phyloP scores from a whole-genome alignment of 2,329 filamentous ascomycete genomes.

The Ophiocordyceps camponoti-floridani region DNA sequence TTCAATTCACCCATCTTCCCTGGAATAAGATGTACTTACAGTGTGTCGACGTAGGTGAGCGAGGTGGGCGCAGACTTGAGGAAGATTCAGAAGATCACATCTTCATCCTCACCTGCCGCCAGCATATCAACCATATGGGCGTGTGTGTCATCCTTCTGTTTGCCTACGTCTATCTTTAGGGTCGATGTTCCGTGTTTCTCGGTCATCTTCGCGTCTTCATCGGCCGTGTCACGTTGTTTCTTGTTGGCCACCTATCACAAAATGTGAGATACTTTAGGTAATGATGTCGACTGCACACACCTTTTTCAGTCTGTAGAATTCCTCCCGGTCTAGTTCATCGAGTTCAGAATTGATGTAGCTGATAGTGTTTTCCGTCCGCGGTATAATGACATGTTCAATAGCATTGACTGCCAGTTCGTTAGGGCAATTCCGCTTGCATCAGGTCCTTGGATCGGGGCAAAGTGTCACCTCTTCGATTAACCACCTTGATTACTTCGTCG shows the following conservation, averaged over 20 bases:
- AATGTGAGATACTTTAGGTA: no score
- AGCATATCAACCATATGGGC: conserved; percentile 43
- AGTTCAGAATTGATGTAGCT: conserved; percentile 99
- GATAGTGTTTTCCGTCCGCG: conserved; percentile 97
- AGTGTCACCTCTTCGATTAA: conserved; percentile 66
- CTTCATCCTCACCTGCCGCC: conserved; percentile 59
- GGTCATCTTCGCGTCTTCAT: conserved; percentile 57
- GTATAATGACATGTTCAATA: conserved; percentile 94
- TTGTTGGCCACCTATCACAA: conserved; percentile 48
- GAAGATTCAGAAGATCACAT: conserved; percentile 74
- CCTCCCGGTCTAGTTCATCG: conserved; percentile 91
- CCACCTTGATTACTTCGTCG: conserved; percentile 98
- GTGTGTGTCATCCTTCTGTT: conserved; percentile 16
- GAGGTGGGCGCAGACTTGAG: no score
- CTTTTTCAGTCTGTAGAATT: conserved; percentile 97
- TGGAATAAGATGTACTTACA: no score
- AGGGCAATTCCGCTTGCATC: no score
- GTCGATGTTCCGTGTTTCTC: conserved; percentile 42
- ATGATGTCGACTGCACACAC: conserved; percentile 5
- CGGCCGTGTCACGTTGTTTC: conserved; percentile 62
- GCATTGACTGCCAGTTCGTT: conserved; percentile 52
- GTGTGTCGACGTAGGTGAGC: no score
- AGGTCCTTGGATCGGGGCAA: conserved; percentile 13
- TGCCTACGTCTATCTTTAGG: conserved; percentile 7
- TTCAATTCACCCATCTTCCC: no score